Evolutionary conservation across 768 basidiomycete genomes (phyloP), one percentile per base, ranked within the genome.

Genomic region (Boletus rubroflammeus): DNA sequence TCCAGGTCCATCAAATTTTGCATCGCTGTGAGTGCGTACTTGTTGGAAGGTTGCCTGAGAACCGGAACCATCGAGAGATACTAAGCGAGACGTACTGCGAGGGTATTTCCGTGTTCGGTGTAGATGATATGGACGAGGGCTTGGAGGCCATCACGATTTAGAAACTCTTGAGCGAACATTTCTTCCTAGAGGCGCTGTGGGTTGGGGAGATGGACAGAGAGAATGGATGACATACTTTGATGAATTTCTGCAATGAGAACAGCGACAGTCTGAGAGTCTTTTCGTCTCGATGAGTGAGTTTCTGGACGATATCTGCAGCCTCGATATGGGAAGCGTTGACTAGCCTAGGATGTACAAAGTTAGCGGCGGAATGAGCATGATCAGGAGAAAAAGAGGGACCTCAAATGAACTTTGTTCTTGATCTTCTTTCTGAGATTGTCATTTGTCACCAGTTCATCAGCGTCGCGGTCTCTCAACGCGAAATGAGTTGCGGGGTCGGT

Each of bases 1-100:
- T 90, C 85, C 23, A 88, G 75, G 58, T 94, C 90, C 87, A 95
- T 90, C 28, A 94, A 68, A 65, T 90, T 90, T 71, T 93, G 90
- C 81, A 93, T 84, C 3, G 88, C 85, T 5, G 85, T 82, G 35
- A 96, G 76, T 9, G 90, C 90, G 59, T 94, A 94, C 90, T 93
- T 53, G 59, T 40, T 17, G 42, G 44, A 45, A 43, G 39, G 43
- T 42, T 35, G 40, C 11, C 47, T 61, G 56, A 67, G 54, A 40
- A 55, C 25, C 3, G 13, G 29, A 17, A 32, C 6, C 6, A 29
- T n/a, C 1, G 34, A 38, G 31, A 52, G 8, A 34, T 40, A 26
- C 28, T 26, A 38, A 31, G 19, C 0, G 21, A 34, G 29, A 76
- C 78, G 65, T 60, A 93, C 90, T 40, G 93, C 93, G 36, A 96